These are phyloP conservation scores for Geotrichum restrictum DNA, from an alignment of 1,139 yeast species.

Conservation along the genomic window DNA sequence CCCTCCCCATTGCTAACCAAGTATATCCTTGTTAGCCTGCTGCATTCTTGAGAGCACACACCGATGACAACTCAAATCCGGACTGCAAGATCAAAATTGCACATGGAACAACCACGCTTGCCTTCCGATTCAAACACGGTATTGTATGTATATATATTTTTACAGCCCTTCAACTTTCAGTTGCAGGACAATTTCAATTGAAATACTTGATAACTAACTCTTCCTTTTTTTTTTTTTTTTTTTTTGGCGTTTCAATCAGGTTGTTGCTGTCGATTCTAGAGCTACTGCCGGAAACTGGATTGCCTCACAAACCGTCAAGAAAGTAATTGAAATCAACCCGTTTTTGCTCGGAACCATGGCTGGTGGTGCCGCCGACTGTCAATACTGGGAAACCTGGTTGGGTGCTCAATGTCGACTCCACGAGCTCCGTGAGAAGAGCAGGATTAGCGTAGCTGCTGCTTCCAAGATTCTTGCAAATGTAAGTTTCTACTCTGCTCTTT, in stretches of 20 bases:
- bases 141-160: slow-evolving; percentile 47
- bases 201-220: neutral
- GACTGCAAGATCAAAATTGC: slow-evolving; percentile 95
- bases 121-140: slow-evolving; percentile 94
- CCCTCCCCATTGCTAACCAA: slow-evolving; percentile 5
- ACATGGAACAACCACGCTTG: slow-evolving; percentile 97
- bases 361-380: slow-evolving; percentile 99
- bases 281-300: slow-evolving; percentile 99
- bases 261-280: slow-evolving; percentile 95
- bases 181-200: no score
- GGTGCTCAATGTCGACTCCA: slow-evolving; percentile 95
- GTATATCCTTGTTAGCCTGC: slow-evolving; percentile 61
- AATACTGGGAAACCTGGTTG: slow-evolving; percentile 98
- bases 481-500: neutral
- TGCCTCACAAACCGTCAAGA: slow-evolving; percentile 96
- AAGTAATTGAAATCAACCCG: slow-evolving; percentile 95
- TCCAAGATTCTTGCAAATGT: slow-evolving; percentile 81
- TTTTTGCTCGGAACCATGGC: slow-evolving; percentile 97
- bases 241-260: no score
- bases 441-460: slow-evolving; percentile 96
- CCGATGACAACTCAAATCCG: slow-evolving; percentile 88
- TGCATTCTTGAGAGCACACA: slow-evolving; percentile 95
- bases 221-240: no score
- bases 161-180: neutral
- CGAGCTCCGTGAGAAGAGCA: slow-evolving; percentile 88